Conservation (phyloP, 2,329 filamentous ascomycete genomes). For the Fusarium camptoceras region DNA sequence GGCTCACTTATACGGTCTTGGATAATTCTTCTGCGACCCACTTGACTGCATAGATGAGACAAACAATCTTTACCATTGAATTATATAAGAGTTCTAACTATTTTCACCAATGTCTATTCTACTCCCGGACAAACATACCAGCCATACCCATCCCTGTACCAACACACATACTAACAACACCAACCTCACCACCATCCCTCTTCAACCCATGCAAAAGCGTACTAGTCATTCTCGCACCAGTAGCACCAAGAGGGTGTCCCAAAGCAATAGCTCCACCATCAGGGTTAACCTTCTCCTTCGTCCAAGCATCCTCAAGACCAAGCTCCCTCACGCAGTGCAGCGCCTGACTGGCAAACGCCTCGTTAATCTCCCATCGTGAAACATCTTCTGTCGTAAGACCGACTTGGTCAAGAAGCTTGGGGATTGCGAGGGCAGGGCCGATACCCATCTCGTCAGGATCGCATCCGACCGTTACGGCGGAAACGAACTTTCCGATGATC, state of each 20-base stretch:
- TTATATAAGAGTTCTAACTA: not conserved
- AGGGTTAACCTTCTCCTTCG: conserved; percentile 82
- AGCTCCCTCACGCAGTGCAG: conserved; percentile 78
- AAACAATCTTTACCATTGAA: not conserved
- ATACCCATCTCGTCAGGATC: conserved; percentile 94
- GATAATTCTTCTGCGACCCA: too few species aligned
- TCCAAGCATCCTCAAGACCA: conserved; percentile 71
- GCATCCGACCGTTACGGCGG: conserved; percentile 80
- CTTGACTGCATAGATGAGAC: not conserved
- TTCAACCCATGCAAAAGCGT: conserved; percentile 75
- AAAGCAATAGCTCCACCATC: conserved; percentile 95
- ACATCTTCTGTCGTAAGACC: conserved; percentile 77
- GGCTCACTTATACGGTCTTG: not conserved
- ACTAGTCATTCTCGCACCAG: conserved; percentile 82
- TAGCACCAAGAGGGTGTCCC: conserved; percentile 91
- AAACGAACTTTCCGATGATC: conserved; percentile 87
- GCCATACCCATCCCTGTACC: conserved; percentile 63
- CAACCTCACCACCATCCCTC: conserved; percentile 78
- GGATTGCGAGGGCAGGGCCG: conserved; percentile 87
- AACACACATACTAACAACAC: conserved; percentile 92
- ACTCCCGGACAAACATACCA: conserved; percentile 44
- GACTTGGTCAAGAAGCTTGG: conserved; percentile 77
- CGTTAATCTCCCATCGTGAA: conserved; percentile 92
- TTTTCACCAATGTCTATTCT: not conserved
- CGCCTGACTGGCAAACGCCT: conserved; percentile 77